These are phyloP conservation scores for Prunus davidiana DNA, from an alignment of 306 rosid species.

Conservation along the genomic window DNA sequence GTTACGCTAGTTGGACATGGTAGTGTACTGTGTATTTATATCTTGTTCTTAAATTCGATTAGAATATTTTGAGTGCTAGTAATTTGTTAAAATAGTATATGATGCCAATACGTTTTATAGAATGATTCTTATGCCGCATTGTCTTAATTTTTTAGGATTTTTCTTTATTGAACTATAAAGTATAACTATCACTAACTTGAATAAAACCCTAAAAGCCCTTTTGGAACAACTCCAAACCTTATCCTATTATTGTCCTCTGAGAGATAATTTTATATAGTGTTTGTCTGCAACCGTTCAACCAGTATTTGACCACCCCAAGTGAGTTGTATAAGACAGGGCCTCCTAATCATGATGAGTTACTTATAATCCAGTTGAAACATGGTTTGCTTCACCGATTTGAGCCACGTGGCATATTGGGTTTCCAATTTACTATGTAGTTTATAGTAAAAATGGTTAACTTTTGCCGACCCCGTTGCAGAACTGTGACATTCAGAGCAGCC, in stretches of 20 bases:
- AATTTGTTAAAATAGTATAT: not conserved
- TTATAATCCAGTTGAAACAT: slow-evolving; percentile 7
- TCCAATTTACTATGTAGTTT: not conserved
- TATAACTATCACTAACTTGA: too few species aligned
- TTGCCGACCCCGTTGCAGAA: slow-evolving; percentile 25
- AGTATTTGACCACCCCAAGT: not conserved
- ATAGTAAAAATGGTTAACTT: not conserved
- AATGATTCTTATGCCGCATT: too few species aligned
- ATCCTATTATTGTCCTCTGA: too few species aligned
- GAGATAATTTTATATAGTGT: not conserved
- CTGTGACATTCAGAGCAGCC: slow-evolving; percentile 30
- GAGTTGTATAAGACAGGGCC: not conserved
- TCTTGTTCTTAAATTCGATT: too few species aligned
- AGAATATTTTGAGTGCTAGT: not conserved
- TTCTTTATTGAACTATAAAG: too few species aligned
- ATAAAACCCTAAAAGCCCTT: too few species aligned
- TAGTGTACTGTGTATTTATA: too few species aligned
- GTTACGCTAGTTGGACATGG: too few species aligned
- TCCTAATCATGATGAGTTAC: not conserved
- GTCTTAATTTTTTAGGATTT: too few species aligned
- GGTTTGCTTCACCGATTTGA: not conserved
- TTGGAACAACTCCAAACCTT: too few species aligned
- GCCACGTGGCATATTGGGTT: not conserved
- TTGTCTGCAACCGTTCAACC: not conserved
- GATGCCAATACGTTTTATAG: too few species aligned